phyloP scores from a whole-genome alignment of 2,329 filamentous ascomycete genomes.

The Ascochyta rabiei region DNA sequence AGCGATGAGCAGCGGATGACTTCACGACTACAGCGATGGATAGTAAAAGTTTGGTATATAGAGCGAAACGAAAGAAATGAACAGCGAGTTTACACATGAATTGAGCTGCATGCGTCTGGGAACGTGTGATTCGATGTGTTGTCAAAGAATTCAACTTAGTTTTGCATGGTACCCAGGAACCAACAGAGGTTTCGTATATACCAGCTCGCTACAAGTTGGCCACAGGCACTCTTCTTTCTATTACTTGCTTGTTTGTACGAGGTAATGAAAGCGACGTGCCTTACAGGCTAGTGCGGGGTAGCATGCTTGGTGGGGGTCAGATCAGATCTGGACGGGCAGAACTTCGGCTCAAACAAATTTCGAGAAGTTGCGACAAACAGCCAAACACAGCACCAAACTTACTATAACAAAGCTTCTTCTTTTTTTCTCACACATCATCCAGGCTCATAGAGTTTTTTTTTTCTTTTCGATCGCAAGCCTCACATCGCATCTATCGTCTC shows the following conservation, averaged over 20 bases:
- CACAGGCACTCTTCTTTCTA: too few species aligned
- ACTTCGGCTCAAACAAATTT: slow-evolving; percentile 8
- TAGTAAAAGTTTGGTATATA: slow-evolving; percentile 20
- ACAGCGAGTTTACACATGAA: not conserved
- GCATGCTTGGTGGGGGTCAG: slow-evolving; percentile 4
- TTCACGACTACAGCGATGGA: slow-evolving; percentile 10
- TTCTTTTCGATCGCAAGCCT: not conserved
- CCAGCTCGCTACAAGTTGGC: too few species aligned
- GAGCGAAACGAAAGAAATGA: slow-evolving; percentile 13
- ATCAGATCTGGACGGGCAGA: not conserved
- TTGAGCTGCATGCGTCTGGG: too few species aligned
- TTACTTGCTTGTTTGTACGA: too few species aligned
- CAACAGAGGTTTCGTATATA: too few species aligned
- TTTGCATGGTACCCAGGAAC: too few species aligned
- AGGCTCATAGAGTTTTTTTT: not conserved
- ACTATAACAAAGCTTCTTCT: not conserved
- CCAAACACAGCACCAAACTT: not conserved
- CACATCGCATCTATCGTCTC: not conserved
- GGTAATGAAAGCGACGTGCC: not conserved
- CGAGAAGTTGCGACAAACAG: not conserved
- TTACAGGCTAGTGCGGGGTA: slow-evolving; percentile 10
- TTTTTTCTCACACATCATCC: not conserved
- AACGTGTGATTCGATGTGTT: too few species aligned
- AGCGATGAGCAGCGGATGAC: slow-evolving; percentile 9
- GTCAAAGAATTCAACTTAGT: too few species aligned